A percentile compares a stretch with the other conserved stretches of the same genome.
phyloP scores from a whole-genome alignment of 176 grass and related monocot genomes.

The Zea mays region DNA sequence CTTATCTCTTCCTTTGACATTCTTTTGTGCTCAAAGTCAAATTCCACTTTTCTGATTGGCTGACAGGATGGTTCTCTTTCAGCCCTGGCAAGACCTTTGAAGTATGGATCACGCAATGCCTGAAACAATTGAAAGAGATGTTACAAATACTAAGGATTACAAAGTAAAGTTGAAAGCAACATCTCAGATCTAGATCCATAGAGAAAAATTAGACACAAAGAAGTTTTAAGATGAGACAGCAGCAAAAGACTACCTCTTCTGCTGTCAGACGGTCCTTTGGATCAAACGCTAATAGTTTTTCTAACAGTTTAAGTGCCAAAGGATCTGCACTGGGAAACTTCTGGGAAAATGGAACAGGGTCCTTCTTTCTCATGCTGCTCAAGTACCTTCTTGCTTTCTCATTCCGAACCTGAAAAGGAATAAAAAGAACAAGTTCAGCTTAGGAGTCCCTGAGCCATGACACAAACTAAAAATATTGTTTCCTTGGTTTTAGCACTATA shows the following conservation, averaged over 20 bases:
- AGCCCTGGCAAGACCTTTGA: conserved; percentile 70
- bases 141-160: neutral
- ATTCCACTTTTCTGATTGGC: conserved; percentile 83
- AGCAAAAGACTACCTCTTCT: conserved; percentile 64
- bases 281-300: conserved; percentile 88
- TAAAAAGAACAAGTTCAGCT: neutral
- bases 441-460: neutral
- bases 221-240: neutral
- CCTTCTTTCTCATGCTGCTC: conserved; percentile 95
- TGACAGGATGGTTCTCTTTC: conserved; percentile 95
- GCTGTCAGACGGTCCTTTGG: conserved; percentile 91
- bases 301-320: conserved; percentile 80
- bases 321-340: conserved; percentile 92
- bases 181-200: neutral
- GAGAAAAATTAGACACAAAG: neutral
- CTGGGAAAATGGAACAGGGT: conserved; percentile 75
- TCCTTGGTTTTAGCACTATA: conserved; percentile 42
- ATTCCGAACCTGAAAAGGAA: conserved; percentile 70
- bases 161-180: conserved; percentile 1
- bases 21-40: conserved; percentile 90
- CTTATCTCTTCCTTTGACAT: conserved; percentile 91
- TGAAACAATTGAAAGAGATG: conserved; percentile 34
- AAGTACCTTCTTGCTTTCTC: conserved; percentile 98
- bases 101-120: conserved; percentile 92
- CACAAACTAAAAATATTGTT: neutral